These are phyloP conservation scores for Spiraea crenata DNA, from an alignment of 331 rosid genomes.

Conservation along the genomic window DNA sequence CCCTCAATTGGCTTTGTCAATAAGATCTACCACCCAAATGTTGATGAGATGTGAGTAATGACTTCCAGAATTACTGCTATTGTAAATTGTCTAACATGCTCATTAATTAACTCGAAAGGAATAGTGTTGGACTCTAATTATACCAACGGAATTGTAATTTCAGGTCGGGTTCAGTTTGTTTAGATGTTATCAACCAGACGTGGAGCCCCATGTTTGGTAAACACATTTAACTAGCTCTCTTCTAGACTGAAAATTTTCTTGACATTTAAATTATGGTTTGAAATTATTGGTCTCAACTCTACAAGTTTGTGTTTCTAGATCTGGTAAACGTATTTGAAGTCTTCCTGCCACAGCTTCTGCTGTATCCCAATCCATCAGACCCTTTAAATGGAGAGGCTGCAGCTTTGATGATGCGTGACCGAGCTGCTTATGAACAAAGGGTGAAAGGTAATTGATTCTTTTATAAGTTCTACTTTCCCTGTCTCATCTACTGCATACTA, in stretches of 20 bases:
- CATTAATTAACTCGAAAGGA: slow-evolving; percentile 16
- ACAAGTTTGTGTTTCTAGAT: slow-evolving; percentile 47
- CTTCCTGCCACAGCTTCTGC: slow-evolving; percentile 77
- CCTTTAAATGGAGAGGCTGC: slow-evolving; percentile 90
- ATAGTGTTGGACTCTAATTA: slow-evolving; percentile 16
- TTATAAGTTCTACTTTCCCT: slow-evolving; percentile 8
- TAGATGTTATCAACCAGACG: slow-evolving; percentile 84
- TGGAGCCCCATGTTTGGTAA: slow-evolving; percentile 95
- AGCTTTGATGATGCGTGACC: slow-evolving; percentile 73
- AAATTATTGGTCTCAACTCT: slow-evolving; percentile 20
- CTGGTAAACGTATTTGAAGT: slow-evolving; percentile 83
- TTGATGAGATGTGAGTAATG: slow-evolving; percentile 85
- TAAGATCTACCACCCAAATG: slow-evolving; percentile 97
- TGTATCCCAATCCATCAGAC: slow-evolving; percentile 86
- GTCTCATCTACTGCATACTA: neutral
- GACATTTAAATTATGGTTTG: slow-evolving; percentile 17
- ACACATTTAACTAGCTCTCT: slow-evolving; percentile 14
- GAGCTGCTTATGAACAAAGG: slow-evolving; percentile 66
- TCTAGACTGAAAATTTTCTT: slow-evolving; percentile 12
- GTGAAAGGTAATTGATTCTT: slow-evolving; percentile 60
- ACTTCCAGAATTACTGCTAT: slow-evolving; percentile 1
- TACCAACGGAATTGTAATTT: slow-evolving; percentile 25
- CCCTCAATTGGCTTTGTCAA: slow-evolving; percentile 94
- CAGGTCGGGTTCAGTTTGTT: slow-evolving; percentile 94
- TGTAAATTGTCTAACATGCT: slow-evolving; percentile 13